Conservation (phyloP, 768 basidiomycete genomes). For the Leccinum variicolor region DNA sequence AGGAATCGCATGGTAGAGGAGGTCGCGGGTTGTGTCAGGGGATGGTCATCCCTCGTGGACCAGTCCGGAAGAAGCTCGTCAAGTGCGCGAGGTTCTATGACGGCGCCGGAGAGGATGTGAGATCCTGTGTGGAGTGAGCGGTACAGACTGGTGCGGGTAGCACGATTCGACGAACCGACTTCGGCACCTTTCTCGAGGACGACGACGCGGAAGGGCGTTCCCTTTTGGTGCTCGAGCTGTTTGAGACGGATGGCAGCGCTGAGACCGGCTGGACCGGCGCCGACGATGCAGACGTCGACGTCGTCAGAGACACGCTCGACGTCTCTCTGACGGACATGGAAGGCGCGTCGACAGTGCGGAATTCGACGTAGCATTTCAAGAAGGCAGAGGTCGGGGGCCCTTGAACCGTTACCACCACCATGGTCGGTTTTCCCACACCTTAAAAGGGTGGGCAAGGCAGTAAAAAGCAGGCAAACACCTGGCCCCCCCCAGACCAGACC, state of each 20-base stretch:
- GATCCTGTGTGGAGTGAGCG: conserved; percentile 53
- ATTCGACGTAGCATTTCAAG: background rate
- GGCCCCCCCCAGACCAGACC: no score
- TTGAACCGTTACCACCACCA: no score
- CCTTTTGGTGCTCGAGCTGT: conserved; percentile 81
- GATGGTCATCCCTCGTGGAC: conserved; percentile 63
- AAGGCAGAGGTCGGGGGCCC: no score
- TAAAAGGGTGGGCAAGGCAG: no score
- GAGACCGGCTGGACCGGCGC: conserved; percentile 92
- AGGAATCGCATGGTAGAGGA: conserved; percentile 84
- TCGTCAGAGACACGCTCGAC: conserved; percentile 86
- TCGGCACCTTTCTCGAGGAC: conserved; percentile 94
- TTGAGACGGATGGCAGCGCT: conserved; percentile 95
- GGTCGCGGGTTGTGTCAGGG: conserved; percentile 75
- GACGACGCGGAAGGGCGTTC: conserved; percentile 68
- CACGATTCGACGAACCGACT: conserved; percentile 58
- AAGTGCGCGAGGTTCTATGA: conserved; percentile 88
- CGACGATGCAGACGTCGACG: conserved; percentile 97
- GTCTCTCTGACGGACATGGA: conserved; percentile 28
- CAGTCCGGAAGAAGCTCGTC: conserved; percentile 90
- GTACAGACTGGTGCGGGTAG: background rate
- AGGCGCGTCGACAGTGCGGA: conserved; percentile 7
- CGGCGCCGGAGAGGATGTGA: conserved; percentile 94
- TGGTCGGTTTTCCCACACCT: no score
- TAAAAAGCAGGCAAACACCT: no score